phyloP scores from a whole-genome alignment of 768 basidiomycete genomes.

The Calocera viscosa region DNA sequence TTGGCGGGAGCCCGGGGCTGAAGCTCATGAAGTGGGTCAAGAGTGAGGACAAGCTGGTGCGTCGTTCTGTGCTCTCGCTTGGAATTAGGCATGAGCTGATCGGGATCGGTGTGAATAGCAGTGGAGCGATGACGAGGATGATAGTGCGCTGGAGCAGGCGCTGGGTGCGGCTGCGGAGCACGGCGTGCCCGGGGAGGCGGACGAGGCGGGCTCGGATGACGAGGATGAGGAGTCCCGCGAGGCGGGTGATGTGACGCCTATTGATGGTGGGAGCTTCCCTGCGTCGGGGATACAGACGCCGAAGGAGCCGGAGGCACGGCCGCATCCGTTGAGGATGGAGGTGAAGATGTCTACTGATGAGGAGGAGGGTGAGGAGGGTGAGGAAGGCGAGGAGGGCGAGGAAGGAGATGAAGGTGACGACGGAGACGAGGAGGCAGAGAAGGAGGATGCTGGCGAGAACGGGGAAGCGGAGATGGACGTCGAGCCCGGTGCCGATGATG shows the following conservation, averaged over 20 bases:
- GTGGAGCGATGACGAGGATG: slow-evolving; percentile 5
- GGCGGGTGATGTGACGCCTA: background rate
- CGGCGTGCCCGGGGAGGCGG: background rate
- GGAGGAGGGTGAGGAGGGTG: background rate
- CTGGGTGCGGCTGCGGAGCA: background rate
- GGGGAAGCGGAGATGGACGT: background rate
- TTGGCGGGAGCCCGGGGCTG: background rate
- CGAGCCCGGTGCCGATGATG: background rate
- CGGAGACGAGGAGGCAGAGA: background rate
- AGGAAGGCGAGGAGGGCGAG: background rate
- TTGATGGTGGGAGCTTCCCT: background rate
- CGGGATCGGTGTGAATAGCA: background rate
- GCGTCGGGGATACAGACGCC: background rate
- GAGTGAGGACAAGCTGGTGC: slow-evolving; percentile 5
- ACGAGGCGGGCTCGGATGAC: background rate
- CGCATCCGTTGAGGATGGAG: background rate
- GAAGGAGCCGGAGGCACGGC: background rate
- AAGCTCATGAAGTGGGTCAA: slow-evolving; percentile 4
- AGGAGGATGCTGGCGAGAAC: background rate
- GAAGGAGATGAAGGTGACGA: background rate
- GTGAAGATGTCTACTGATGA: background rate
- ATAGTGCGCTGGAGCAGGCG: background rate
- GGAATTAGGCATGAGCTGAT: background rate
- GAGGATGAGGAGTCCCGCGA: background rate
- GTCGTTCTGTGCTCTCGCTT: background rate